A percentile compares a stretch with the other conserved stretches of the same genome.
These are phyloP conservation scores for Microcera coccophila DNA, from an alignment of 2,329 filamentous ascomycete species.

Conservation along the genomic window DNA sequence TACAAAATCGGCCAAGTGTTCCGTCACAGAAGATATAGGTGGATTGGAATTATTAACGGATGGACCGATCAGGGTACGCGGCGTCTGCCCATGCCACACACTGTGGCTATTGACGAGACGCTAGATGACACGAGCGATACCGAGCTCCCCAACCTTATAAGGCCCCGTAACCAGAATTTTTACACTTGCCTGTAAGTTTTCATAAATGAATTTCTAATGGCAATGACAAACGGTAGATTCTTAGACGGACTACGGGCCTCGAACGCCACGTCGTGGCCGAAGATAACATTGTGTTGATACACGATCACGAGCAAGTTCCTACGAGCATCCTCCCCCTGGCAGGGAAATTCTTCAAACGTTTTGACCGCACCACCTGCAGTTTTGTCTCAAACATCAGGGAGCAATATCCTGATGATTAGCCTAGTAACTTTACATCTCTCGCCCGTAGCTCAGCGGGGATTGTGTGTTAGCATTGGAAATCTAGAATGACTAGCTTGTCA, in stretches of 20 bases:
- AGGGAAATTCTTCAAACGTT: constrained; percentile 85
- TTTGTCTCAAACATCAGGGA: constrained; percentile 82
- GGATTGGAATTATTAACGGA: constrained; percentile 79
- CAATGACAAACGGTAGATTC: constrained; percentile 4
- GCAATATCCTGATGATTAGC: constrained; percentile 79
- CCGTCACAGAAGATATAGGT: constrained; percentile 73
- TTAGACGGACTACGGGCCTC: constrained; percentile 31
- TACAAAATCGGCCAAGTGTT: constrained; percentile 82
- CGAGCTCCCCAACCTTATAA: constrained; percentile 24
- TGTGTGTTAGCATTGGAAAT: too few relatives aligned
- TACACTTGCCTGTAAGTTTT: constrained; percentile 77
- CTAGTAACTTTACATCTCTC: too few relatives aligned
- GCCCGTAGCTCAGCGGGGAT: too few relatives aligned
- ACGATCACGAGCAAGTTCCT: constrained; percentile 44
- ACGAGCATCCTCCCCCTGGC: constrained; percentile 63
- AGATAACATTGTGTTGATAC: constrained; percentile 70
- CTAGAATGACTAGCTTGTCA: too few relatives aligned
- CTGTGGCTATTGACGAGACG: constrained; percentile 25
- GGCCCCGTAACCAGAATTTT: constrained; percentile 57
- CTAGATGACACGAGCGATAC: constrained; percentile 26
- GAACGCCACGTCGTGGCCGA: constrained; percentile 49
- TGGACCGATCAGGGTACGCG: constrained; percentile 60
- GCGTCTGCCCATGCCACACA: constrained; percentile 25
- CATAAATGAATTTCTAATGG: not conserved
- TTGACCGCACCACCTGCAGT: constrained; percentile 59